Evolutionary conservation across 257 asterid genomes (phyloP).

Genomic region (Solanum lycopersicoides): DNA sequence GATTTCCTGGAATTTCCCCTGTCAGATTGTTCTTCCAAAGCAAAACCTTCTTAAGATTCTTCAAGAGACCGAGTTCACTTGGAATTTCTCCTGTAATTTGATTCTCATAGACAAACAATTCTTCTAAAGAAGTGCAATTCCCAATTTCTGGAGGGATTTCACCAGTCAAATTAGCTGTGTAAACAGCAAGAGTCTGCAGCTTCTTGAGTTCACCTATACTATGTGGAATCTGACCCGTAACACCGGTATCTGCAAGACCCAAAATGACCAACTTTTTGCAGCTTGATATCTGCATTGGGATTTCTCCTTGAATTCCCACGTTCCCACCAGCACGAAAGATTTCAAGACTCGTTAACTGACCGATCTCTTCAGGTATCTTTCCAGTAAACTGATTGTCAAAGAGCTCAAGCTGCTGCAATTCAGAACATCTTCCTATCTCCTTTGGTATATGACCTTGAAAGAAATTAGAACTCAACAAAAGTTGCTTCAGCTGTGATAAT

Average conservation of each 20-base stretch:
- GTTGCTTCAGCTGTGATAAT: conserved; percentile 26
- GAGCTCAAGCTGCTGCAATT: conserved; percentile 39
- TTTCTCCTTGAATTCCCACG: conserved; percentile 39
- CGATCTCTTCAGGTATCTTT: conserved; percentile 34
- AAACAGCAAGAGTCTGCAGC: conserved; percentile 49
- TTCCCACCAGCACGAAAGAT: conserved; percentile 64
- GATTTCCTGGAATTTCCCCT: conserved; percentile 37
- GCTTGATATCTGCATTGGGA: conserved; percentile 48
- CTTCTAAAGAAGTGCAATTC: conserved; percentile 48
- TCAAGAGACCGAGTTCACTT: conserved; percentile 32
- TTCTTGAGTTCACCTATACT: conserved; percentile 42
- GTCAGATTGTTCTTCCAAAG: conserved; percentile 53
- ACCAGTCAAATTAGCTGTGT: conserved; percentile 56
- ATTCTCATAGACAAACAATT: conserved; percentile 49
- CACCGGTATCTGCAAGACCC: conserved; percentile 60
- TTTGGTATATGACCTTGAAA: conserved; percentile 44
- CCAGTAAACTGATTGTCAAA: conserved; percentile 52
- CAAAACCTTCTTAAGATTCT: conserved; percentile 35
- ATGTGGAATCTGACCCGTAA: conserved; percentile 49
- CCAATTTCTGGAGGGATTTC: conserved; percentile 48
- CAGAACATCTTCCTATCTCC: conserved; percentile 45
- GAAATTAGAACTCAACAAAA: conserved; percentile 39
- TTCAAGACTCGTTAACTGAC: conserved; percentile 29
- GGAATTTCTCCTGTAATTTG: conserved; percentile 59
- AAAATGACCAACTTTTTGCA: conserved; percentile 35